Conservation (phyloP, 148 eudicot genomes). For the Cornus suecica region DNA sequence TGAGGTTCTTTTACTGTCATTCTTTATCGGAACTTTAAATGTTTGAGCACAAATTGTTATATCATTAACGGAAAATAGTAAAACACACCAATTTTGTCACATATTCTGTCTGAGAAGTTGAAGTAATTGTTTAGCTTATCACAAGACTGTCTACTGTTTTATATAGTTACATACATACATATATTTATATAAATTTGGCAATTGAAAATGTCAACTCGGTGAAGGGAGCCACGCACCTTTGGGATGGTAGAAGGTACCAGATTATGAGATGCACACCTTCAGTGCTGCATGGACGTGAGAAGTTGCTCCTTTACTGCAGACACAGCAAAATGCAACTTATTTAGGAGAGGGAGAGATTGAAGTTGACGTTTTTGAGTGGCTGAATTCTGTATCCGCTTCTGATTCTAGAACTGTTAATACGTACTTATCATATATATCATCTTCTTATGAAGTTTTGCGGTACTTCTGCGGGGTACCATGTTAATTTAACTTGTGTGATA, state of each 20-base stretch:
- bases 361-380: background rate
- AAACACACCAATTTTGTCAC: background rate
- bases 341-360: background rate
- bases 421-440: background rate
- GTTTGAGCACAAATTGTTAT: background rate
- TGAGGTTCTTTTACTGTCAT: background rate
- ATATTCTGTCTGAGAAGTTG: constrained; percentile 7
- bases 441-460: background rate
- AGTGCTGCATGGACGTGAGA: background rate
- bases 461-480: background rate
- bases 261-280: background rate
- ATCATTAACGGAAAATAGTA: background rate
- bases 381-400: background rate
- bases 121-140: background rate
- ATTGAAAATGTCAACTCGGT: background rate
- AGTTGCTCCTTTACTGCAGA: background rate
- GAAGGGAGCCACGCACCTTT: background rate
- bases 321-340: background rate
- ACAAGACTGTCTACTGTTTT: background rate
- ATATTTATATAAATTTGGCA: too few relatives aligned
- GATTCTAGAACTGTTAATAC: background rate
- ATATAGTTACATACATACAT: background rate
- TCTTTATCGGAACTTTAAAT: background rate
- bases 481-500: background rate
- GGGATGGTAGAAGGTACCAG: background rate